Evolutionary conservation across 148 eudicot species (phyloP).

Genomic region (Polygonum aviculare): DNA sequence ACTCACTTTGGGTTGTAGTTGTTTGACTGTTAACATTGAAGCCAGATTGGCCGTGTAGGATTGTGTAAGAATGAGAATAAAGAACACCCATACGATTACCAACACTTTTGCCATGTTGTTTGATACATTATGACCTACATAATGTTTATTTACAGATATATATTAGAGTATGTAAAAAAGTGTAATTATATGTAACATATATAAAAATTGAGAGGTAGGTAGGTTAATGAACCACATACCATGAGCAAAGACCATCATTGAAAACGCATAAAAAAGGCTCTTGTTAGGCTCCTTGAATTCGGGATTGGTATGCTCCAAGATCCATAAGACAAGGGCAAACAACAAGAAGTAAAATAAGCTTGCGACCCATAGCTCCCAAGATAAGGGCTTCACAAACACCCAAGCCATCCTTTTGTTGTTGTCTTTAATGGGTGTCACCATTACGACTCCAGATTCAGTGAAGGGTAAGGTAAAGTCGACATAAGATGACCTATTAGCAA

Average conservation of each 20-base stretch:
- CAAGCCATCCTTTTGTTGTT: conserved; percentile 11
- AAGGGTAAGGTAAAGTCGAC: conserved; percentile 27
- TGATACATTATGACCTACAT: conserved; percentile 18
- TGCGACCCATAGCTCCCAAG: conserved; percentile 21
- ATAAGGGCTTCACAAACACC: conserved; percentile 21
- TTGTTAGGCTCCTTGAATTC: conserved; percentile 22
- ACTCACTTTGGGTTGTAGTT: conserved; percentile 20
- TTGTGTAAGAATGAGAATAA: conserved; percentile 22
- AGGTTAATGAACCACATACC: conserved; percentile 7
- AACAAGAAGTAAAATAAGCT: conserved; percentile 17
- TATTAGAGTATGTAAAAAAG: not conserved
- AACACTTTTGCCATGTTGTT: conserved; percentile 17
- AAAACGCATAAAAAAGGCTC: conserved; percentile 16
- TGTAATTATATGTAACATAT: not conserved
- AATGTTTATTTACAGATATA: not conserved
- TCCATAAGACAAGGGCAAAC: conserved; percentile 19
- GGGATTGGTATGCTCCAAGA: conserved; percentile 21
- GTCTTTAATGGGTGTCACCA: conserved; percentile 18
- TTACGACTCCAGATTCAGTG: conserved; percentile 23
- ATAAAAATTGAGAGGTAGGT: not conserved
- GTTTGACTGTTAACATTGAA: conserved; percentile 28
- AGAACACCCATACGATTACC: conserved; percentile 28
- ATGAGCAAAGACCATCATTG: conserved; percentile 30
- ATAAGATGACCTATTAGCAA: conserved; percentile 27
- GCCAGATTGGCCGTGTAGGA: conserved; percentile 31